phyloP scores from a whole-genome alignment of 768 basidiomycete genomes.

The Pleurotus eryngii region DNA sequence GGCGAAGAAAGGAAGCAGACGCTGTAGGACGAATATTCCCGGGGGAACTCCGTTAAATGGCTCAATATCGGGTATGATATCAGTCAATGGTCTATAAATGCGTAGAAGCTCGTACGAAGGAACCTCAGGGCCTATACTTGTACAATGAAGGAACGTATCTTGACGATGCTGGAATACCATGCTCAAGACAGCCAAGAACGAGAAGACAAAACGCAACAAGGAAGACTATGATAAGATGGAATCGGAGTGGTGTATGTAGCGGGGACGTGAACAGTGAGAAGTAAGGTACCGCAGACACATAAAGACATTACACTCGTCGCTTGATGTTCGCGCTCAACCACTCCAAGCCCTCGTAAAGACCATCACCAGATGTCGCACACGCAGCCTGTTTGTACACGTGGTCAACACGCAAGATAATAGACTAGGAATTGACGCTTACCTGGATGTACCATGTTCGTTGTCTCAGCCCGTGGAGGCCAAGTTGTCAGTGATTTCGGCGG shows the following conservation, averaged over 20 bases:
- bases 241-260: conserved; percentile 44
- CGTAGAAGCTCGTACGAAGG: not conserved
- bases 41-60: conserved; percentile 53
- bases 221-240: conserved; percentile 34
- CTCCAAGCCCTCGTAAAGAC: conserved; percentile 97
- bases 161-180: conserved; percentile 9
- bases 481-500: conserved; percentile 98
- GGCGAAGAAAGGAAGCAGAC: conserved; percentile 74
- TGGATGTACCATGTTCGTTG: conserved; percentile 99
- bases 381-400: conserved; percentile 62
- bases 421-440: conserved; percentile 35
- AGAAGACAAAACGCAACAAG: conserved; percentile 10
- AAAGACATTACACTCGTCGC: conserved; percentile 62
- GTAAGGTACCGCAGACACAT: conserved; percentile 42
- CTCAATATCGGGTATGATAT: conserved; percentile 10
- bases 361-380: conserved; percentile 97
- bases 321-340: conserved; percentile 94
- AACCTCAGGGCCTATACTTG: conserved; percentile 20
- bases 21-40: conserved; percentile 71
- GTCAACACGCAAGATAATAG: conserved; percentile 12
- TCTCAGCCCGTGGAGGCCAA: conserved; percentile 95
- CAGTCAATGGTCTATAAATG: conserved; percentile 32
- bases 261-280: conserved; percentile 56
- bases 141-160: conserved; percentile 25
- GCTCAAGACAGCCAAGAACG: conserved; percentile 18